A percentile compares a stretch with the other conserved stretches of the same genome.
phyloP scores from a whole-genome alignment of 2,329 filamentous ascomycete species.

The Ascochyta clinopodiicola region DNA sequence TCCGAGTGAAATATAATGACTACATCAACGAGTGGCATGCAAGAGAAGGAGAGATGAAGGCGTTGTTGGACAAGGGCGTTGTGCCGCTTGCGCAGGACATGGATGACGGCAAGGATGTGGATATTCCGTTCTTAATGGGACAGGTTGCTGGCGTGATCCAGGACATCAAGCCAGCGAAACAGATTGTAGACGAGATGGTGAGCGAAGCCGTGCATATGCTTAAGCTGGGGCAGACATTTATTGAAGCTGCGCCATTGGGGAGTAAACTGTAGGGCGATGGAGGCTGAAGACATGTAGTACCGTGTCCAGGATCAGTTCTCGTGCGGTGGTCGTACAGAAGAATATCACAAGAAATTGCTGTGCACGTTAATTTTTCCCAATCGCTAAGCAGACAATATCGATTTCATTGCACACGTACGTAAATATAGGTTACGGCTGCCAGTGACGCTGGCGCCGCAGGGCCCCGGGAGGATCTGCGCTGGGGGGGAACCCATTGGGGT shows the following conservation, averaged over 20 bases:
- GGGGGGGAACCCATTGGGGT: conserved; percentile 5
- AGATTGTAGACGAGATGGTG: conserved; percentile 93
- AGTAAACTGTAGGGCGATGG: conserved; percentile 42
- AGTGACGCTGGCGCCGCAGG: conserved; percentile 3
- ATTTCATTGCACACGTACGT: neutral
- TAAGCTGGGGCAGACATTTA: conserved; percentile 45
- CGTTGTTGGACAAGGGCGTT: conserved; percentile 76
- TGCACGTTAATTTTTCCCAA: neutral
- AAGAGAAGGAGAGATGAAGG: conserved; percentile 74
- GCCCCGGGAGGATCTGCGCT: conserved; percentile 27
- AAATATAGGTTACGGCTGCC: neutral
- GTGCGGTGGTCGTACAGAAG: conserved; percentile 10
- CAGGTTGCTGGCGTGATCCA: conserved; percentile 83
- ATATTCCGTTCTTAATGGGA: conserved; percentile 90
- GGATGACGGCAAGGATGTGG: conserved; percentile 80
- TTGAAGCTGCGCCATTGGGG: conserved; percentile 21
- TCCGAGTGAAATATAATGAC: conserved; percentile 81
- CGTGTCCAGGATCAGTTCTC: conserved; percentile 1
- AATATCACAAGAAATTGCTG: neutral
- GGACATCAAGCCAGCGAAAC: conserved; percentile 78
- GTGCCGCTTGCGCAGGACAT: conserved; percentile 85
- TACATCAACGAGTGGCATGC: conserved; percentile 85
- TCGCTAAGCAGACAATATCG: neutral
- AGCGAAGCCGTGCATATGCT: conserved; percentile 49
- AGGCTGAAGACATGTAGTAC: neutral